Base-by-base conservation (phyloP, 2,329 filamentous ascomycete genomes). In the Pseudogymnoascus sp. region DNA sequence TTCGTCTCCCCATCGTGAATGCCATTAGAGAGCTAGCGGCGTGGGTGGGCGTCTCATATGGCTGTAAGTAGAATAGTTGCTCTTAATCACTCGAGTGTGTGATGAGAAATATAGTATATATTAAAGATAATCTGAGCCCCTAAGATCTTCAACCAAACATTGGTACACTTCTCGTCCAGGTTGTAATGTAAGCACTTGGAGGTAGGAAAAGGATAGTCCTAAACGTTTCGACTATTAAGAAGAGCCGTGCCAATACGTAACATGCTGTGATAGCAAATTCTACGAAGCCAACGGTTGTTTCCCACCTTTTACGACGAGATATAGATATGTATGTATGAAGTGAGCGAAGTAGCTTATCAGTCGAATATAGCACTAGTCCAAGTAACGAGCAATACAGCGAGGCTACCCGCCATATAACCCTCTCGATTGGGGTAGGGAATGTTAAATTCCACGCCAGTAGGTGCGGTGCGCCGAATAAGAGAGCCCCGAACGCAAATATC, bases 381-480 rank as follows among this genome's bases (percentile, higher is more conserved):
- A 13, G 2, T 6, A 2, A 25, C 9, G 17, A 42, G 9, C 39
- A 42, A 12, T 42, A 21, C 12, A 42, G 5, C 8, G 39, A 21
- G 0, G 39, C 3, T 21, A n/a, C 21, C 13, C 59, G 59, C 58
- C 61, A 64, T 21, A 29, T 13, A 9, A 59, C 31, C 17, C 41
- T 36, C 33, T 64, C 63, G 27, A 13, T 36, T 5, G 12, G 42
- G 2, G 61, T 62, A 8, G 61, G 63, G 29, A 64, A 64, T 12
- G 48, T 31, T 33, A 61, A 59, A 33, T 63, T 51, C 61, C 63
- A 63, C 9, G 63, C 63, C 21, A 62, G 27, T 12, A 62, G 51
- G 21, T 63, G 63, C 25, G 62, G 21, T 13, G 44, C 58, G 2
- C 63, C 58, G 17, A 63, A 58, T 3, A 64, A 31, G 44, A 35